Conservation (phyloP, 352 stramenopile genomes). For the Phytophthora pistaciae region DNA sequence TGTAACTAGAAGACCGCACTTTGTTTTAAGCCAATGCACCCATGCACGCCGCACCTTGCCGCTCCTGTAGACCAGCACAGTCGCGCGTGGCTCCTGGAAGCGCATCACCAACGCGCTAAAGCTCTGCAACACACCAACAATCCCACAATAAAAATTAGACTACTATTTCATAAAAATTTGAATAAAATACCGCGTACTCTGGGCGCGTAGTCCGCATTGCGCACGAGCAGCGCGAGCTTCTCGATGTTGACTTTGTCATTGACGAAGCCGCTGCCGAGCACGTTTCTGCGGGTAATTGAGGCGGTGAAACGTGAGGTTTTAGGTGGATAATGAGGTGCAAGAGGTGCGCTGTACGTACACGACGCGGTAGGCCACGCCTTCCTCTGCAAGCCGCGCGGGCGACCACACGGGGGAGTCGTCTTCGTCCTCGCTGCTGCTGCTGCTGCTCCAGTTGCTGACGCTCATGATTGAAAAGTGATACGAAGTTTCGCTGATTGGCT, state of each 20-base stretch:
- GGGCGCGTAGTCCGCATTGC: constrained; percentile 76
- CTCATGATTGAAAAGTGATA: constrained; percentile 28
- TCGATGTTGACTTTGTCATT: constrained; percentile 63
- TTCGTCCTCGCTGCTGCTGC: constrained; percentile 35
- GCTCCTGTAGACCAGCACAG: constrained; percentile 68
- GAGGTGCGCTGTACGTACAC: constrained; percentile 46
- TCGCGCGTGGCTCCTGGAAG: constrained; percentile 65
- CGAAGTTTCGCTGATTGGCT: constrained; percentile 23
- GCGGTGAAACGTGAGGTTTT: constrained; percentile 3
- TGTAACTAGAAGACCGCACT: background rate
- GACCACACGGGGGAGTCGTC: constrained; percentile 42
- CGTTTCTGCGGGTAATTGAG: constrained; percentile 46
- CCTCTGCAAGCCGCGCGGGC: constrained; percentile 46
- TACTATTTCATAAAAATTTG: background rate
- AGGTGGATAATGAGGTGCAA: background rate
- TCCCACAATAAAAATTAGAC: background rate
- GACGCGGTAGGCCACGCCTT: constrained; percentile 64
- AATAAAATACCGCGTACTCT: constrained; percentile 38
- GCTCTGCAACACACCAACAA: constrained; percentile 34
- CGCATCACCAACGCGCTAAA: constrained; percentile 77
- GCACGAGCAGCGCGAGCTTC: constrained; percentile 69
- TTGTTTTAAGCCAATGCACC: background rate
- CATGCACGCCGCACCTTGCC: constrained; percentile 55
- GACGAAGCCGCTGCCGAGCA: constrained; percentile 71
- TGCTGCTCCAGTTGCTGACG: constrained; percentile 36